Evolutionary conservation across 2,329 filamentous ascomycete genomes (phyloP), one percentile per base, ranked within the genome.

Genomic region (Ophiostoma tasmaniense): DNA sequence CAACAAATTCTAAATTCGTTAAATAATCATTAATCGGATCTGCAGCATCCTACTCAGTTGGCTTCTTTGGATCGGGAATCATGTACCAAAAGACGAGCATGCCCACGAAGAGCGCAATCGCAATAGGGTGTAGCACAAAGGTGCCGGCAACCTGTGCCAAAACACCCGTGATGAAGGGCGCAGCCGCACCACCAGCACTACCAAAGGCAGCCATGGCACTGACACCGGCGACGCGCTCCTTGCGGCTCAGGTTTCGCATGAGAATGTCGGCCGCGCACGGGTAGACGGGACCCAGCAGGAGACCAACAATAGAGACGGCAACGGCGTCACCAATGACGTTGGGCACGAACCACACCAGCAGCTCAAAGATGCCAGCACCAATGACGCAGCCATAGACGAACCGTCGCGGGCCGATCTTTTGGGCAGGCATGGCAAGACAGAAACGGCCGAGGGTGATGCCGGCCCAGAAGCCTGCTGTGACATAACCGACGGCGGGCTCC

Each of bases 391-490:
- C 77, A 73, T 89, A 85, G 1, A 94, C 90, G 71, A 89, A 90
- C 6, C 77, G 76, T 75, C 87, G 89, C 80, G 94, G 90, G 66
- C 91, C 91, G 17, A 93, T 77, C 45, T 81, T 83, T 67, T 88
- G 84, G 4, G 89, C 89, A 0, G 88, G 82, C 13, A 86, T 85
- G 0, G 88, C 87, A 13, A 96, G 84, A 20, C 87, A 75, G 77
- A 95, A 91, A 1, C 92, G 86, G 1, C 91, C 91, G 0, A 91
- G 75, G 0, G 90, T 93, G 74, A 94, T 92, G 70, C 91, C 90
- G 1, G 79, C 87, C 88, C 88, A 87, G 77, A 88, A 89, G 13
- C 88, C 84, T 1, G 90, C 83, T 1, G 90, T 92, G 28, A 95
- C 90, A 76, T 95, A 95, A 45, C 92, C 92, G 22, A 95, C 90